A percentile compares a stretch with the other conserved stretches of the same genome.
These are phyloP conservation scores for Boeremia lycopersici DNA, from an alignment of 2,329 filamentous ascomycete genomes.

Conservation along the genomic window DNA sequence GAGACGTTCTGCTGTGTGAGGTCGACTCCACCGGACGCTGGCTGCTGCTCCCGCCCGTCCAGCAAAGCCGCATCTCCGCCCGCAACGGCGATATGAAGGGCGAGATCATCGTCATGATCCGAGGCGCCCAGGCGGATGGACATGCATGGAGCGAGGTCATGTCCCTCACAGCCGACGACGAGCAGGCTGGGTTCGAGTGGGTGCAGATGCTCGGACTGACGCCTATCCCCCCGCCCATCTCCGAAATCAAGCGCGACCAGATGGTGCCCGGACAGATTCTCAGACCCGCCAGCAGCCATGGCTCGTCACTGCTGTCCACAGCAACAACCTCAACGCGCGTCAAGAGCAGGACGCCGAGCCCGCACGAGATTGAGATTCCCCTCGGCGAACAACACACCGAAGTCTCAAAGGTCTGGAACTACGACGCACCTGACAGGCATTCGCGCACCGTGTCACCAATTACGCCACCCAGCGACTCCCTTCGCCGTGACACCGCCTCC, in stretches of 20 bases:
- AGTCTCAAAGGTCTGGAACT: constrained; percentile 54
- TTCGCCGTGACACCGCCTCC: constrained; percentile 20
- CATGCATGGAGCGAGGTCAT: constrained; percentile 84
- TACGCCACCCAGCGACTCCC: constrained; percentile 46
- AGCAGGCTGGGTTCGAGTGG: constrained; percentile 84
- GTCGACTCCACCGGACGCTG: constrained; percentile 78
- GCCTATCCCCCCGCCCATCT: constrained; percentile 66
- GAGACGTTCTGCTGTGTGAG: constrained; percentile 92
- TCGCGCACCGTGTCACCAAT: constrained; percentile 43
- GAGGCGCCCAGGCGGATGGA: constrained; percentile 66
- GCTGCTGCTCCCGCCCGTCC: constrained; percentile 91
- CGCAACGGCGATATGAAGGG: constrained; percentile 73
- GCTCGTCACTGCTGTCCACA: constrained; percentile 56
- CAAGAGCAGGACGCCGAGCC: constrained; percentile 53
- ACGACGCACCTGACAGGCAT: constrained; percentile 42
- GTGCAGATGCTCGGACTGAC: constrained; percentile 77
- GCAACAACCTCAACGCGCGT: constrained; percentile 43
- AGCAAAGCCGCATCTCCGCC: constrained; percentile 74
- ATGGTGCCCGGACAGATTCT: constrained; percentile 57
- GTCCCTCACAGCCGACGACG: constrained; percentile 75
- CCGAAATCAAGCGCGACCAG: constrained; percentile 53
- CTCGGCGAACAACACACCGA: constrained; percentile 63
- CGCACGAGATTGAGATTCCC: constrained; percentile 64
- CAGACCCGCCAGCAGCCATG: constrained; percentile 57
- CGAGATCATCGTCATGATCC: constrained; percentile 86